A percentile compares a stretch with the other conserved stretches of the same genome.
Conservation (phyloP, 192 early-diverging fungal genomes). For the Neocallimastix lanati region DNA sequence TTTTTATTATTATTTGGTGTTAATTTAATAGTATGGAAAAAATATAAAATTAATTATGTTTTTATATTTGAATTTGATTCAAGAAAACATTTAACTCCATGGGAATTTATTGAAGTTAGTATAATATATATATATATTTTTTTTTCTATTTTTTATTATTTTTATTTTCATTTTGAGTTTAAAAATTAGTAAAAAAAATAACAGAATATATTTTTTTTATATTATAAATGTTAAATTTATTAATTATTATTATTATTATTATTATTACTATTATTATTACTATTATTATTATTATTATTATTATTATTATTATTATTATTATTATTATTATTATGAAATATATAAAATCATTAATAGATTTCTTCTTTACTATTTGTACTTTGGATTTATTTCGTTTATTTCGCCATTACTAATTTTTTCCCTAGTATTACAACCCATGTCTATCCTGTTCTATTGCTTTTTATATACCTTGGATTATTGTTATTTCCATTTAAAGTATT, state of each 20-base stretch:
- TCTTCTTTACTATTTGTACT: conserved; percentile 7
- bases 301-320: too few species aligned
- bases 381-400: not conserved
- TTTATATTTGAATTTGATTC: conserved; percentile 21
- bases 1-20: conserved; percentile 12
- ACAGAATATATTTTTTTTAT: conserved; percentile 6
- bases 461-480: not conserved
- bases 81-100: conserved; percentile 3
- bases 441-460: not conserved
- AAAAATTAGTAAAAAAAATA: conserved; percentile 3
- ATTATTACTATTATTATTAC: too few species aligned
- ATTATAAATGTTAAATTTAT: too few species aligned
- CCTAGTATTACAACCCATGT: not conserved
- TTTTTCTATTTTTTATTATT: conserved; percentile 1
- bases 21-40: conserved; percentile 10
- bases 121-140: not conserved
- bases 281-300: too few species aligned
- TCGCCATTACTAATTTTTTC: not conserved
- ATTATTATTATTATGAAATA: too few species aligned
- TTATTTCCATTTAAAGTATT: not conserved
- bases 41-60: conserved; percentile 15
- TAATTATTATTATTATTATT: too few species aligned
- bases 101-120: conserved; percentile 2
- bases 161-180: conserved; percentile 1
- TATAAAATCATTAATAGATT: conserved; percentile 6